A percentile compares a stretch with the other conserved stretches of the same genome.
Conservation (phyloP, 192 early-diverging fungal species). For the Phlyctochytrium bullatum region DNA sequence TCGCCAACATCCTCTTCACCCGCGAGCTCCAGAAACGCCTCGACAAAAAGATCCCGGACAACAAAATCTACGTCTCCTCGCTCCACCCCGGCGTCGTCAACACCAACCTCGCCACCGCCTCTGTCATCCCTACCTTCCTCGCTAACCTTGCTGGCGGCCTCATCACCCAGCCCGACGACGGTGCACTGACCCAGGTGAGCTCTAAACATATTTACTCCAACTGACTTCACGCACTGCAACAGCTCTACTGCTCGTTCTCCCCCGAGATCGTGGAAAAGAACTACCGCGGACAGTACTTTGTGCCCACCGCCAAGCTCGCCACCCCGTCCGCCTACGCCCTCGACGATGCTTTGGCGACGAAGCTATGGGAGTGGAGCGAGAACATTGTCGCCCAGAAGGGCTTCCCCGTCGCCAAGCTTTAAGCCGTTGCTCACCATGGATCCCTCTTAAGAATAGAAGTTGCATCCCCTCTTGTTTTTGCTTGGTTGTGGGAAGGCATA, state of each 20-base stretch:
- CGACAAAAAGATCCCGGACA: constrained; percentile 15
- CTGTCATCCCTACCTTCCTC: background rate
- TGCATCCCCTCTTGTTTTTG: background rate
- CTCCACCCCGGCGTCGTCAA: constrained; percentile 38
- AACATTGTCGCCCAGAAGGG: constrained; percentile 22
- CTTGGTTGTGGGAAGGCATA: background rate
- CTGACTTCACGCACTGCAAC: background rate
- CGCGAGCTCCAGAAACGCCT: constrained; percentile 41
- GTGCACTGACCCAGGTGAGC: background rate
- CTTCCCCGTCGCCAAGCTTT: background rate
- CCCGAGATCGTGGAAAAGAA: constrained; percentile 33
- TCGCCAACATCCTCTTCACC: constrained; percentile 54
- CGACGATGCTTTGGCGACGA: constrained; percentile 29
- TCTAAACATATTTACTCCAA: background rate
- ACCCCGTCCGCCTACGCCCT: constrained; percentile 23
- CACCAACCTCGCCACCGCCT: constrained; percentile 19
- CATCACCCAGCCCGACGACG: background rate
- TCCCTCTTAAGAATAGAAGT: background rate
- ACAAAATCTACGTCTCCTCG: constrained; percentile 35
- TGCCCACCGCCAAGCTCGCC: constrained; percentile 24
- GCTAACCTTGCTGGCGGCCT: background rate
- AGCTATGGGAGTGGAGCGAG: constrained; percentile 42
- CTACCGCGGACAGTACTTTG: constrained; percentile 37
- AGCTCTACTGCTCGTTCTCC: constrained; percentile 45
- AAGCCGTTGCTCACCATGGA: background rate